Percentiles rank a stretch among this genome's conserved stretches.
Conservation (phyloP, 306 rosid genomes). For the Glycyrrhiza uralensis region DNA sequence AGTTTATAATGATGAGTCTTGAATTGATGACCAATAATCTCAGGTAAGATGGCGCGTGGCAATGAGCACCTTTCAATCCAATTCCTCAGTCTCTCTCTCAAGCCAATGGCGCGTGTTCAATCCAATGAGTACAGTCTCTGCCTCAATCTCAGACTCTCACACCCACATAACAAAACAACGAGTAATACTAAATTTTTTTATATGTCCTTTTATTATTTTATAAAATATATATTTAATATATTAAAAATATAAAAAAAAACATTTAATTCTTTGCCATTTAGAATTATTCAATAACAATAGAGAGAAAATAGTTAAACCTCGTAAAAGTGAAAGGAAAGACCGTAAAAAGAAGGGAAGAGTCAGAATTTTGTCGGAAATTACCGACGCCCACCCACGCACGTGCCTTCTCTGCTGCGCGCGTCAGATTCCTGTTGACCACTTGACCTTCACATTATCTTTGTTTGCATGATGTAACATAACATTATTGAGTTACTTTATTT, state of each 20-base stretch:
- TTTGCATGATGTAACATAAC: not conserved
- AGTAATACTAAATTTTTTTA: too few relatives aligned
- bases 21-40: not conserved
- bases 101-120: too few relatives aligned
- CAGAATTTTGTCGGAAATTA: constrained; percentile 6
- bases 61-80: not conserved
- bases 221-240: too few relatives aligned
- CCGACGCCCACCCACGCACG: not conserved
- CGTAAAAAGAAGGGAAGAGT: not conserved
- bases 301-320: not conserved
- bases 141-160: not conserved
- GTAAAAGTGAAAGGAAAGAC: not conserved
- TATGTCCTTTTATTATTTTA: too few relatives aligned
- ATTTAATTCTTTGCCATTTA: too few relatives aligned
- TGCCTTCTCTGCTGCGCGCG: not conserved
- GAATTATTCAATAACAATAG: not conserved
- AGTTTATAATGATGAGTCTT: not conserved
- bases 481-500: constrained; percentile 20
- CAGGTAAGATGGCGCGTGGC: constrained; percentile 9
- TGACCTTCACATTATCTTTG: constrained; percentile 15
- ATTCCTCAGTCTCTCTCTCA: not conserved
- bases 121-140: too few relatives aligned
- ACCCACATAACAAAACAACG: too few relatives aligned
- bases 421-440: constrained; percentile 13
- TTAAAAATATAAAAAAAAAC: too few relatives aligned